phyloP scores from a whole-genome alignment of 2,329 filamentous ascomycete species.

The Falciphora oryzae region DNA sequence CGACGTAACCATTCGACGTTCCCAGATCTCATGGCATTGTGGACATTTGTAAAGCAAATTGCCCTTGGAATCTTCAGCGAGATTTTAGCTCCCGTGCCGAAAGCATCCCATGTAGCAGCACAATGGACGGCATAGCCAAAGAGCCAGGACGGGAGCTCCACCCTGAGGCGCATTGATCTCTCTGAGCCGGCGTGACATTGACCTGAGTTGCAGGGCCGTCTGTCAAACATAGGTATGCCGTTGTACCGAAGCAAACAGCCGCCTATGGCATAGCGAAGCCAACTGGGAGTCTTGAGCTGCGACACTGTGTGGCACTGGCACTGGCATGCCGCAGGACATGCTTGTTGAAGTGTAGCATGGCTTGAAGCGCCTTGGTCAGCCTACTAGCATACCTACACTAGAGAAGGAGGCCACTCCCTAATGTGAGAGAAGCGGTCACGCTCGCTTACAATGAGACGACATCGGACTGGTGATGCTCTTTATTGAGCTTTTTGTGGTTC shows the following conservation, averaged over 20 bases:
- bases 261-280: constrained; percentile 1
- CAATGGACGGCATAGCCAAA: not conserved
- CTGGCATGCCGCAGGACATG: not conserved
- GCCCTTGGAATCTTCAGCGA: not conserved
- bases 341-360: not conserved
- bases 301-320: constrained; percentile 4
- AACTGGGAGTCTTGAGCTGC: not conserved
- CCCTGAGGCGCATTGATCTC: not conserved
- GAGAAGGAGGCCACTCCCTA: too few relatives aligned
- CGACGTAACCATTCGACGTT: not conserved
- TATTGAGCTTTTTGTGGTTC: too few relatives aligned
- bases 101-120: not conserved
- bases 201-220: not conserved
- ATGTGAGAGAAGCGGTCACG: too few relatives aligned
- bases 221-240: not conserved
- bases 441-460: too few relatives aligned
- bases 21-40: not conserved
- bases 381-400: too few relatives aligned
- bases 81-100: not conserved
- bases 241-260: constrained; percentile 1
- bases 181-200: not conserved
- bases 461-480: too few relatives aligned
- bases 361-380: not conserved
- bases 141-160: not conserved
- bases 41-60: too few relatives aligned